Conservation (phyloP, 1,284 basidiomycete species). For the Naganishia liquefaciens region DNA sequence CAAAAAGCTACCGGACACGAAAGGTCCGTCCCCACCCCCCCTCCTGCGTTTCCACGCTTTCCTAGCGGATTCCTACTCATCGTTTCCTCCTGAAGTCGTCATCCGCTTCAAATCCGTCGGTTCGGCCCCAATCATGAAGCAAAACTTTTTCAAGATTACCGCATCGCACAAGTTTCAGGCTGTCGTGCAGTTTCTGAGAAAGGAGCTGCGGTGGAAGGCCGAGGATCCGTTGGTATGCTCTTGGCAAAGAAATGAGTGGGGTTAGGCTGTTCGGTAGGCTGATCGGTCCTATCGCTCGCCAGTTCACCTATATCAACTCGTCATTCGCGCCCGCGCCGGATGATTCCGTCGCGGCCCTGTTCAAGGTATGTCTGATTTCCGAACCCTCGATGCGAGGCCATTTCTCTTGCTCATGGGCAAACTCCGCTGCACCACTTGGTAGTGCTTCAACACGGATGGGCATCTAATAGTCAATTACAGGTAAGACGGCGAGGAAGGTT, state of each 20-base stretch:
- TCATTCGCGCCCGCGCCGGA: constrained; percentile 93
- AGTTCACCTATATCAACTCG: constrained; percentile 99
- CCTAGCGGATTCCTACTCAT: not conserved
- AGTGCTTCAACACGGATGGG: constrained; percentile 90
- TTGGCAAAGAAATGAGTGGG: not conserved
- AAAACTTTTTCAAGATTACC: constrained; percentile 97
- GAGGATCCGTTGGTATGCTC: constrained; percentile 19
- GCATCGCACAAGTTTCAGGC: constrained; percentile 92
- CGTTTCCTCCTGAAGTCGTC: constrained; percentile 64
- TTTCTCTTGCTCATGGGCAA: not conserved
- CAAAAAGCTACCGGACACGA: constrained; percentile 19
- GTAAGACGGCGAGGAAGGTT: constrained; percentile 54
- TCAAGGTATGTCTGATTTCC: constrained; percentile 60
- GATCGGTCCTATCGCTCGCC: constrained; percentile 4
- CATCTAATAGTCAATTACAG: constrained; percentile 96
- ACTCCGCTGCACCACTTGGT: not conserved
- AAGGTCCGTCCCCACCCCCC: not conserved
- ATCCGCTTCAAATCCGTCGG: constrained; percentile 99
- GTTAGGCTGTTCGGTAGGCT: not conserved
- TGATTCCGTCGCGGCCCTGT: constrained; percentile 79
- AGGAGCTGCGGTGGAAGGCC: constrained; percentile 80
- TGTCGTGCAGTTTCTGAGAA: constrained; percentile 89
- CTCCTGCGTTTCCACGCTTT: no score
- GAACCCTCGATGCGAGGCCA: not conserved
- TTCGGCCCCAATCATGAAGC: constrained; percentile 96